Evolutionary conservation across 1,139 yeast species (phyloP).

Genomic region (Yamadazyma dendronema): DNA sequence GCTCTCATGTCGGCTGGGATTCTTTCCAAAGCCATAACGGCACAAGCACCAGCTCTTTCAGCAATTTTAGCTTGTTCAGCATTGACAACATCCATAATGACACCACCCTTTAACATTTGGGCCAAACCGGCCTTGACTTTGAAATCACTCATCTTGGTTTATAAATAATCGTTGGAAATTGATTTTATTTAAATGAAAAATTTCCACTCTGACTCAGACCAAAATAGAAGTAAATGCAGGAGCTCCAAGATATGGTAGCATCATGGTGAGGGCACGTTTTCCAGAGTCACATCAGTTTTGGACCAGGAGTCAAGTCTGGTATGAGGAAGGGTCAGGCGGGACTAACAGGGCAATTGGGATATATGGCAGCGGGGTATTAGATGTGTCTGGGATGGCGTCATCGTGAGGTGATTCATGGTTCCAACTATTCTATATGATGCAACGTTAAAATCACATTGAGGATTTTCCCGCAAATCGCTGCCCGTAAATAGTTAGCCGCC

Average conservation of each 20-base stretch:
- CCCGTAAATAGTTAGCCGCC: not conserved
- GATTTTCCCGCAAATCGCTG: too few relatives aligned
- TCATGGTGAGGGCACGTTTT: too few relatives aligned
- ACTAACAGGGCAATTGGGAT: too few relatives aligned
- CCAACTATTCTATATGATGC: too few relatives aligned
- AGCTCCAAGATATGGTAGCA: too few relatives aligned
- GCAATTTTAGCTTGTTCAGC: conserved; percentile 60
- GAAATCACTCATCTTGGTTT: conserved; percentile 42
- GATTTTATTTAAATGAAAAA: not conserved
- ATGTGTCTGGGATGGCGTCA: too few relatives aligned
- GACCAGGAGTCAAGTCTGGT: too few relatives aligned
- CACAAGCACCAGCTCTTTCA: conserved; percentile 85
- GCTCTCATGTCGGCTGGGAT: conserved; percentile 88
- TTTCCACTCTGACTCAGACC: conserved; percentile 2
- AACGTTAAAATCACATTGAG: too few relatives aligned
- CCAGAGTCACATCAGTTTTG: too few relatives aligned
- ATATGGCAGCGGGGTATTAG: too few relatives aligned
- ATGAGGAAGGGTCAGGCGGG: too few relatives aligned
- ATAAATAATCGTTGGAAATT: not conserved
- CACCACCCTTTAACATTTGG: conserved; percentile 79
- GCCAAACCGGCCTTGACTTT: conserved; percentile 80
- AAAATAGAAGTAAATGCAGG: not conserved
- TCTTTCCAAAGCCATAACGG: conserved; percentile 86
- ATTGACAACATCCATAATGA: conserved; percentile 54
- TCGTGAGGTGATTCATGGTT: too few relatives aligned